Evolutionary conservation across 495 filamentous ascomycete species (phyloP).

Genomic region (Penicillium cinerascens): DNA sequence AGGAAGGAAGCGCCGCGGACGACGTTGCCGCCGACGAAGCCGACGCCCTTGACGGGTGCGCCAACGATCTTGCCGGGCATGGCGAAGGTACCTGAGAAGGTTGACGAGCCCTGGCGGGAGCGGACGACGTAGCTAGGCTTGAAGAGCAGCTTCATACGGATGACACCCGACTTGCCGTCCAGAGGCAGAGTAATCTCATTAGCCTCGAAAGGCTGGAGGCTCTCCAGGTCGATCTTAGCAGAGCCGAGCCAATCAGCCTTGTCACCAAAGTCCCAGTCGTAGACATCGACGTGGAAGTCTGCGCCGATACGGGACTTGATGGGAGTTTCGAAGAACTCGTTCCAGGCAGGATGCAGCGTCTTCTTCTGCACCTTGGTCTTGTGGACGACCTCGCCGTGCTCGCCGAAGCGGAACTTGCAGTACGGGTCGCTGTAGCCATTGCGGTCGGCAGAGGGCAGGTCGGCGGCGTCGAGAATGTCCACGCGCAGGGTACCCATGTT

Average conservation of each 20-base stretch:
- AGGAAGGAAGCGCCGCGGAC: constrained; percentile 86
- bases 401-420: constrained; percentile 89
- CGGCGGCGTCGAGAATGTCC: constrained; percentile 80
- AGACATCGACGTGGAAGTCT: constrained; percentile 79
- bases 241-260: constrained; percentile 83
- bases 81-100: constrained; percentile 89
- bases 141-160: constrained; percentile 87
- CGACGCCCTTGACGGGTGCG: constrained; percentile 87
- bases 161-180: constrained; percentile 82
- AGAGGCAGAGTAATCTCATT: constrained; percentile 70
- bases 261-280: constrained; percentile 93
- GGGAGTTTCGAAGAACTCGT: constrained; percentile 85
- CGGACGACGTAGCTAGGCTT: constrained; percentile 88
- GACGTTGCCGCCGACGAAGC: constrained; percentile 74
- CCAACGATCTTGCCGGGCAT: constrained; percentile 90
- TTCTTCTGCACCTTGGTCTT: constrained; percentile 97
- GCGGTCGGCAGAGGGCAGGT: constrained; percentile 87
- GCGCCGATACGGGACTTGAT: constrained; percentile 79
- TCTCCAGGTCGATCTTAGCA: constrained; percentile 71
- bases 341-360: constrained; percentile 91
- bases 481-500: constrained; percentile 93
- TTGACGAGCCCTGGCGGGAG: constrained; percentile 83
- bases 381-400: constrained; percentile 75
- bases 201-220: constrained; percentile 78
- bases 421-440: constrained; percentile 97